Evolutionary conservation across 192 early-diverging fungal genomes (phyloP).

Genomic region (Chytriomyces sp.): DNA sequence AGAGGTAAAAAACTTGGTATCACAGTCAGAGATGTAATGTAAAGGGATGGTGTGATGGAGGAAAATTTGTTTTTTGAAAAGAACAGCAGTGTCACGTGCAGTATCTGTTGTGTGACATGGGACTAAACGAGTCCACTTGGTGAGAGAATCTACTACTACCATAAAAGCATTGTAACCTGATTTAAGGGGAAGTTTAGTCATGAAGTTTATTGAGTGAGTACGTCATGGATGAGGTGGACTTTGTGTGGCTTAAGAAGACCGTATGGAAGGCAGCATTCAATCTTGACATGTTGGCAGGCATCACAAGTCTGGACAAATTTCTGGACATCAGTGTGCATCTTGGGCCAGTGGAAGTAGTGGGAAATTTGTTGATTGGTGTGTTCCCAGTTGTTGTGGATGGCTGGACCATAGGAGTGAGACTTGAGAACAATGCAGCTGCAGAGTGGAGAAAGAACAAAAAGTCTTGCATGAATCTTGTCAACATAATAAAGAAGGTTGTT

Average conservation of each 20-base stretch:
- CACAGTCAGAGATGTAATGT: too few species aligned
- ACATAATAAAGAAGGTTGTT: neutral
- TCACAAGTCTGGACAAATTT: neutral
- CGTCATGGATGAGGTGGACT: neutral
- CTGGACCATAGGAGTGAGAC: neutral
- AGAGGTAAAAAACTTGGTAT: too few species aligned
- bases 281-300: neutral
- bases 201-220: constrained; percentile 2
- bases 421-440: neutral
- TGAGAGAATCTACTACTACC: too few species aligned
- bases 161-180: too few species aligned
- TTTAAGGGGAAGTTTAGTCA: too few species aligned
- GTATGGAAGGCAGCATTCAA: neutral
- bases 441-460: neutral
- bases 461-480: neutral
- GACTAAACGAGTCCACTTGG: too few species aligned
- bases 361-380: neutral
- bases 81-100: too few species aligned
- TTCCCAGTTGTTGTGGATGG: constrained; percentile 21
- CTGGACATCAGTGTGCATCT: neutral
- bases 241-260: neutral
- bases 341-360: constrained; percentile 4
- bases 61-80: too few species aligned
- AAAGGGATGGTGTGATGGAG: too few species aligned
- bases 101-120: too few species aligned